Evolutionary conservation across 2,329 filamentous ascomycete genomes (phyloP).

Genomic region (Balansia obtecta): DNA sequence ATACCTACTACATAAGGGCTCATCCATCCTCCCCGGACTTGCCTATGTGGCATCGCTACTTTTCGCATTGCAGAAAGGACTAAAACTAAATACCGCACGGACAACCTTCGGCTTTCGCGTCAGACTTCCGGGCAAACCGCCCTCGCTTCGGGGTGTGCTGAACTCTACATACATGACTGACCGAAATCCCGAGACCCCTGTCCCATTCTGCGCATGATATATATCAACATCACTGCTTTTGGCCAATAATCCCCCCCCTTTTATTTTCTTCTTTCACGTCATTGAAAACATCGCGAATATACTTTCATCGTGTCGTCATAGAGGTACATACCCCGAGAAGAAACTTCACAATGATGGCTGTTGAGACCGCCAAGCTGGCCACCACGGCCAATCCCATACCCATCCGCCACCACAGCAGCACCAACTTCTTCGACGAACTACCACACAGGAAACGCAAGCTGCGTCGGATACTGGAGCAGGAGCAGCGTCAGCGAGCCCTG

Average conservation of each 20-base stretch:
- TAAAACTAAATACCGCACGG: not conserved
- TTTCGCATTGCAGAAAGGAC: not conserved
- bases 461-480: conserved; percentile 10
- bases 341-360: conserved; percentile 1
- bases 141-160: not conserved
- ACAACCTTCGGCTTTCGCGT: not conserved
- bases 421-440: conserved; percentile 14
- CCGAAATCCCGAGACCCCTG: not conserved
- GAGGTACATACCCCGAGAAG: not conserved
- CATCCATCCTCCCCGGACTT: not conserved
- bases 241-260: not conserved
- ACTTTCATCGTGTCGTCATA: too few species aligned
- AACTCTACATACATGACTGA: not conserved
- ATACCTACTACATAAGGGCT: not conserved
- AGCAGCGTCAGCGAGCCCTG: conserved; percentile 11
- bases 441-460: conserved; percentile 12
- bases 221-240: not conserved
- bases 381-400: conserved; percentile 5
- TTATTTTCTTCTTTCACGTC: not conserved
- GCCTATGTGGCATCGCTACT: not conserved
- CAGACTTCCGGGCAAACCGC: not conserved
- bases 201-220: not conserved
- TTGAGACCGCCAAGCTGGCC: conserved; percentile 5
- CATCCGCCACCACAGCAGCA: conserved; percentile 6
- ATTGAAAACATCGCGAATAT: not conserved